These are phyloP conservation scores for Suillus paluster DNA, from an alignment of 768 basidiomycete species.

Conservation along the genomic window DNA sequence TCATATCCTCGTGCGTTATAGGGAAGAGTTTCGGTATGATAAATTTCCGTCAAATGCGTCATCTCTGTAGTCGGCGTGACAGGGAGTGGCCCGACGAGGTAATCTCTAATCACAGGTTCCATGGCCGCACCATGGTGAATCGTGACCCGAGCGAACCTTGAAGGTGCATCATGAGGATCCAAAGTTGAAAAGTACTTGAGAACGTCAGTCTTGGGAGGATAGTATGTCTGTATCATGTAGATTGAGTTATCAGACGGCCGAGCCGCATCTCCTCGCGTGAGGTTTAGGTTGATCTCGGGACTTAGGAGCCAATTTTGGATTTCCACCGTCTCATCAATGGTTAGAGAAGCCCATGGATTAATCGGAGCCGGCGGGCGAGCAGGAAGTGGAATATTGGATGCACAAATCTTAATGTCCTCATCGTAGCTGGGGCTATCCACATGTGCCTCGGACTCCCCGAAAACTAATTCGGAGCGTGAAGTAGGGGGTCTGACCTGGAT, in stretches of 20 bases:
- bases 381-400: constrained; percentile 29
- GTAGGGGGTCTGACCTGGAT: constrained; percentile 9
- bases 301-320: constrained; percentile 51
- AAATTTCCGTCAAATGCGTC: constrained; percentile 50
- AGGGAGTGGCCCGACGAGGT: constrained; percentile 63
- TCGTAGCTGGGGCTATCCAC: not conserved
- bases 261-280: constrained; percentile 43
- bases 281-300: constrained; percentile 48
- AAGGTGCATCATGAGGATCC: constrained; percentile 29
- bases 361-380: constrained; percentile 46
- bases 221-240: constrained; percentile 52
- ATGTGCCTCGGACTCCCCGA: not conserved
- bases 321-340: constrained; percentile 45
- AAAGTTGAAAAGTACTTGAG: constrained; percentile 51
- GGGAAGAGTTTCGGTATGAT: constrained; percentile 55
- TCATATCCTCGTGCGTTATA: constrained; percentile 53
- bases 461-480: constrained; percentile 5
- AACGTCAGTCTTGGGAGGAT: constrained; percentile 52
- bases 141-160: constrained; percentile 50
- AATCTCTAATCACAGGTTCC: constrained; percentile 51
- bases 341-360: constrained; percentile 59
- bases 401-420: constrained; percentile 39
- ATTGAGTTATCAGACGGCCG: constrained; percentile 52
- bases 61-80: constrained; percentile 44
- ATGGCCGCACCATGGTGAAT: constrained; percentile 51